These are phyloP conservation scores for Blakeslea trispora DNA, from an alignment of 371 early-diverging fungal species.

Conservation along the genomic window DNA sequence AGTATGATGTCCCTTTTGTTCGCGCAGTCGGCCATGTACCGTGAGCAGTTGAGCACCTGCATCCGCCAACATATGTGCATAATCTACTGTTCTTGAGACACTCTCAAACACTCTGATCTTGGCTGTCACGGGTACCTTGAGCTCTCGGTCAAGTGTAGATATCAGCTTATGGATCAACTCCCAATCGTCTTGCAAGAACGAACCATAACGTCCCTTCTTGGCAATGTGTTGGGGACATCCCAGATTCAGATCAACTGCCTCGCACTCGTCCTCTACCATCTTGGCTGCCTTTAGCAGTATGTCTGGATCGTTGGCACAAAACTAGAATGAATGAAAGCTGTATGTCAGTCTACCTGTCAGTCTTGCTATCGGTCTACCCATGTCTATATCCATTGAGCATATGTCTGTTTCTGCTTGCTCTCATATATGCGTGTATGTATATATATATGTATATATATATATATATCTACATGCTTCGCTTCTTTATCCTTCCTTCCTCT, in stretches of 20 bases:
- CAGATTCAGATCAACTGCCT: constrained; percentile 95
- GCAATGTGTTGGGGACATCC: constrained; percentile 98
- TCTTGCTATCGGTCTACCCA: too few species aligned
- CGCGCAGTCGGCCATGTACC: constrained; percentile 93
- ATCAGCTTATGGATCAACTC: constrained; percentile 74
- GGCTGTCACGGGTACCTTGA: constrained; percentile 92
- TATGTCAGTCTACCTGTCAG: too few species aligned
- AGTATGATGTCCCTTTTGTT: constrained; percentile 93
- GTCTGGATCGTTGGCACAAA: constrained; percentile 95
- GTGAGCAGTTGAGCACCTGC: constrained; percentile 90
- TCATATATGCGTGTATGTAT: too few species aligned
- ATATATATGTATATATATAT: too few species aligned
- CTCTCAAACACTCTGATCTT: constrained; percentile 94
- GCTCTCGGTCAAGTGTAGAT: constrained; percentile 67
- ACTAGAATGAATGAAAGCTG: too few species aligned
- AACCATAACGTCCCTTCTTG: constrained; percentile 92
- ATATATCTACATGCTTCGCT: too few species aligned
- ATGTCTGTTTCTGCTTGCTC: too few species aligned
- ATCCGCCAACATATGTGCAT: constrained; percentile 91
- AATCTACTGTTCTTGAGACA: constrained; percentile 84
- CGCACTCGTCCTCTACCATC: constrained; percentile 76
- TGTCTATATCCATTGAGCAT: too few species aligned
- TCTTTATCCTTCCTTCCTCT: too few species aligned
- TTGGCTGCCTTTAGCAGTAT: constrained; percentile 80
- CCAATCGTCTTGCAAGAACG: constrained; percentile 95